Evolutionary conservation across 495 filamentous ascomycete genomes (phyloP), one percentile per base, ranked within the genome.

Genomic region (Aspergillus saccharolyticus): DNA sequence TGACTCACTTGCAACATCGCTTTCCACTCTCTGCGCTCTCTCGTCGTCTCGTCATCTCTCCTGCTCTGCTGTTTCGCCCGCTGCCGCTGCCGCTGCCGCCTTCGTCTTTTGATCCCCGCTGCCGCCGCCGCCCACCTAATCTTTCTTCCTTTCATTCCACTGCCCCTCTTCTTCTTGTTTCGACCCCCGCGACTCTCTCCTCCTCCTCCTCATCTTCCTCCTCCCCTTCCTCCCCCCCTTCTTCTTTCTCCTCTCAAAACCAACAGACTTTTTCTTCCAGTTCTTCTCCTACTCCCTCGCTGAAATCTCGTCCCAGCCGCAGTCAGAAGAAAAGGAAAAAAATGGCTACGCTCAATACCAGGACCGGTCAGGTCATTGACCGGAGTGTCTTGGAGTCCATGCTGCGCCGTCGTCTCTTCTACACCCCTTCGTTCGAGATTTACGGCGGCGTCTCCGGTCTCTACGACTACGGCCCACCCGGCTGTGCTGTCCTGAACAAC

Each of bases 381-480:
- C 87, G 90, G 52, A 75, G 78, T 30, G 72, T 80, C 25, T 81
- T 97, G 64, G 94, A 97, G 62, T 87, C 84, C 30, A 82, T 97
- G 69, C 84, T 97, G 59, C 83, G 88, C 56, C 87, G 91, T 54
- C 87, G 92, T 70, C 78, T 93, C 74, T 95, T 97, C 80, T 96
- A 91, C 74, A 96, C 92, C 54, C 95, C 91, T 47, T 84, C 90
- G 49, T 98, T 96, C 71, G 94, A 97, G 68, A 88, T 92, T 61
- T 97, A 97, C 66, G 88, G 88, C 65, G 90, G 90, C 67, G 87
- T 91, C 30, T 85, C 86, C 56, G 90, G 90, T 66, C 85, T 93
- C 19, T 95, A 86, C 71, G 90, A 95, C 64, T 91, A 89, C 73
- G 89, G 90, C 63, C 89, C 90, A 21, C 87, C 89, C 15, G 90